These are phyloP conservation scores for Cordyceps cateniannulata DNA, from an alignment of 2,329 filamentous ascomycete species.

Conservation along the genomic window DNA sequence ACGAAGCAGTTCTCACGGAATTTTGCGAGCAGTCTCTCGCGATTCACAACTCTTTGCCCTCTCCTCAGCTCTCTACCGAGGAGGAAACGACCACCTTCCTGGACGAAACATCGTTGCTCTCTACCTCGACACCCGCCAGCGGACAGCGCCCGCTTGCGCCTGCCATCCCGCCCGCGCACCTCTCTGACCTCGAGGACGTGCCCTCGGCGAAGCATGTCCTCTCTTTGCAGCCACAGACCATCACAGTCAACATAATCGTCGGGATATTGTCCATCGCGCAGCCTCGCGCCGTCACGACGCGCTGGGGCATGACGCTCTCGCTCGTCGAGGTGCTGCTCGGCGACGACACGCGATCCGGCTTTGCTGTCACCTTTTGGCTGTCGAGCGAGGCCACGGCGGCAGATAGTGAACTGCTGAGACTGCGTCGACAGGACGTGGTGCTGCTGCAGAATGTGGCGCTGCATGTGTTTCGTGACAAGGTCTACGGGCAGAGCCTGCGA, in stretches of 20 bases:
- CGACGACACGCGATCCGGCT: conserved; percentile 77
- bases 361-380: conserved; percentile 82
- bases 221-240: conserved; percentile 68
- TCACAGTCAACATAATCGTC: conserved; percentile 76
- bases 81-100: conserved; percentile 27
- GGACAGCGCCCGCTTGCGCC: conserved; percentile 17
- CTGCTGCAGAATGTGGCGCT: conserved; percentile 75
- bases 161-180: conserved; percentile 24
- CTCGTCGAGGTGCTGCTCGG: conserved; percentile 75
- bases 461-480: conserved; percentile 64
- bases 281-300: conserved; percentile 61
- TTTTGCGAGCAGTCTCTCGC: conserved; percentile 77
- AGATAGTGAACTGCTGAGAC: conserved; percentile 28
- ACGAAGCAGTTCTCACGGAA: conserved; percentile 42
- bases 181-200: conserved; percentile 58
- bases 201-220: conserved; percentile 60
- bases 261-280: conserved; percentile 68
- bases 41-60: conserved; percentile 58
- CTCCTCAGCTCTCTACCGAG: conserved; percentile 46
- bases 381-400: conserved; percentile 27
- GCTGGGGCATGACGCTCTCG: conserved; percentile 54
- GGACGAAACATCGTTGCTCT: conserved; percentile 30
- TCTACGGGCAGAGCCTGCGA: conserved; percentile 79
- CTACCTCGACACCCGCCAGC: conserved; percentile 16
- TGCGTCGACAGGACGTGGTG: conserved; percentile 70